Percentiles rank a stretch among this genome's conserved stretches.
Evolutionary conservation across 805 yeast genomes (phyloP).

Genomic region (Saturnispora kantuleensis): DNA sequence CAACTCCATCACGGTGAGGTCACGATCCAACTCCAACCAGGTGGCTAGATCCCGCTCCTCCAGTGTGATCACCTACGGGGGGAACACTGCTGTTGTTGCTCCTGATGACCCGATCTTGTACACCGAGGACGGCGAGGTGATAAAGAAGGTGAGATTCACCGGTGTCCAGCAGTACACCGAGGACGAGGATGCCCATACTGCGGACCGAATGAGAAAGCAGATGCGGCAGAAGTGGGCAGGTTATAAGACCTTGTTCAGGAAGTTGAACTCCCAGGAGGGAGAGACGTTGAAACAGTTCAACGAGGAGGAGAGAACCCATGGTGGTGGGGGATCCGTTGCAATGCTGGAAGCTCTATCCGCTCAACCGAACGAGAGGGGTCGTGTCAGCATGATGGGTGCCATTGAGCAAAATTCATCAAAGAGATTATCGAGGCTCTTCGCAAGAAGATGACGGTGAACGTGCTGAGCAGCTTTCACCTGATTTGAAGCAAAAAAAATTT

Average conservation of each 20-base stretch:
- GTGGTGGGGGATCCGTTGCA: conserved; percentile 4
- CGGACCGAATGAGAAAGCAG: conserved; percentile 27
- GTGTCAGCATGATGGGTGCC: conserved; percentile 26
- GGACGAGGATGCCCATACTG: conserved; percentile 47
- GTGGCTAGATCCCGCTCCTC: background rate
- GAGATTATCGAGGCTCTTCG: conserved; percentile 6
- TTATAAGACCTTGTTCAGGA: conserved; percentile 24
- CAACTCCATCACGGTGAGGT: too few species aligned
- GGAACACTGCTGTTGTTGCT: conserved; percentile 19
- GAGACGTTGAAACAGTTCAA: conserved; percentile 25
- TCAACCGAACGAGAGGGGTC: conserved; percentile 13
- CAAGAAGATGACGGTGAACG: conserved; percentile 1
- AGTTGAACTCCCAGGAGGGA: conserved; percentile 29
- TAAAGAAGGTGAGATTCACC: conserved; percentile 40
- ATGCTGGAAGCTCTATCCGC: conserved; percentile 2
- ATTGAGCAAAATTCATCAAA: conserved; percentile 8
- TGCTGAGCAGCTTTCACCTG: background rate
- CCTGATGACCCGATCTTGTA: conserved; percentile 8
- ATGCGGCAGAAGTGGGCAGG: conserved; percentile 27
- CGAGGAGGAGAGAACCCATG: conserved; percentile 13
- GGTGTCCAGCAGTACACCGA: conserved; percentile 44
- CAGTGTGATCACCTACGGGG: conserved; percentile 8
- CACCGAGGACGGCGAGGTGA: conserved; percentile 14
- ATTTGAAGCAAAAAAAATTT: too few species aligned
- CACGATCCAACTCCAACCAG: too few species aligned